These are phyloP conservation scores for Pugionium cornutum DNA, from an alignment of 345 rosid species.

Conservation along the genomic window DNA sequence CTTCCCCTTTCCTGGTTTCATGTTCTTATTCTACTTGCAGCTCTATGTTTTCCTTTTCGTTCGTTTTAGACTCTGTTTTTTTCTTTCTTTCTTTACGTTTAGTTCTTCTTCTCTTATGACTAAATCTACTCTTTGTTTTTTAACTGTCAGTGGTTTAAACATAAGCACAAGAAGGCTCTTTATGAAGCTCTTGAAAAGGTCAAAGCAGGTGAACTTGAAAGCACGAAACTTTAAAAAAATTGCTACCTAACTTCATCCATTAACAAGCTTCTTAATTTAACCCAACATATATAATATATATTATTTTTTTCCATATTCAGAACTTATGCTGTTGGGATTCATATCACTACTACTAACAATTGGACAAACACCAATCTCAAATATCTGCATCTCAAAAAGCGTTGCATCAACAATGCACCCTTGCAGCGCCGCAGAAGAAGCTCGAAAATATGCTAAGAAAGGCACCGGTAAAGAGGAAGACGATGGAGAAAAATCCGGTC, in stretches of 20 bases:
- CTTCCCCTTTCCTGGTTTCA: background rate
- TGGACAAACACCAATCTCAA: conserved; percentile 58
- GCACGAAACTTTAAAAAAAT: too few relatives aligned
- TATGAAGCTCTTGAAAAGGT: conserved; percentile 75
- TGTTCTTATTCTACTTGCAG: background rate
- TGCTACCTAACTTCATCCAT: conserved; percentile 19
- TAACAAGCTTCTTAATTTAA: conserved; percentile 1
- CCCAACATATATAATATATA: background rate
- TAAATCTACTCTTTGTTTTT: conserved; percentile 8
- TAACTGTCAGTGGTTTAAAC: conserved; percentile 51
- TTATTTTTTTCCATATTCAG: conserved; percentile 29
- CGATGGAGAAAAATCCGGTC: background rate
- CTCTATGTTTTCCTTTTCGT: background rate
- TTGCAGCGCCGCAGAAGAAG: conserved; percentile 32
- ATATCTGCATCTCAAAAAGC: conserved; percentile 55
- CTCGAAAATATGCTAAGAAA: conserved; percentile 1
- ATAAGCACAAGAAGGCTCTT: conserved; percentile 58
- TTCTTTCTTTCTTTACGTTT: background rate
- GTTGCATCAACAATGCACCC: conserved; percentile 70
- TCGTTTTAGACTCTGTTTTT: background rate
- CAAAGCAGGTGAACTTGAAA: conserved; percentile 58
- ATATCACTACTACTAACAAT: conserved; percentile 64
- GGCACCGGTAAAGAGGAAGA: background rate
- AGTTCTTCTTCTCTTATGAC: background rate
- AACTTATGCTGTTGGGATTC: conserved; percentile 80